Conservation (phyloP, 2,329 filamentous ascomycete genomes). For the Hypoxylon sp. region DNA sequence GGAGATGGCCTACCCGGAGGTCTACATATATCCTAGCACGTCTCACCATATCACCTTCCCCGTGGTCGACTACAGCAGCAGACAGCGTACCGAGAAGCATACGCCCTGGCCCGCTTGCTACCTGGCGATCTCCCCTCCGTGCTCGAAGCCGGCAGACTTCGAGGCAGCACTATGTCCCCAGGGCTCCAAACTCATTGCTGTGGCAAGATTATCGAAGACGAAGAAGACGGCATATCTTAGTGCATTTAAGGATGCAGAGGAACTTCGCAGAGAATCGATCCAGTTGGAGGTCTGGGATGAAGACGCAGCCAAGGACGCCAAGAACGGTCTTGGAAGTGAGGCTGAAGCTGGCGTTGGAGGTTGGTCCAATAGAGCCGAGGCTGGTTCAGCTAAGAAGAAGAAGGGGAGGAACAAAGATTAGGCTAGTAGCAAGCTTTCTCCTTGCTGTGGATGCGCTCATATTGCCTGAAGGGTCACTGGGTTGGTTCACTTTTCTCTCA, state of each 20-base stretch:
- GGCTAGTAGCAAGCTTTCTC: background rate
- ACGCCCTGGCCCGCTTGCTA: conserved; percentile 41
- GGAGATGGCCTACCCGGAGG: conserved; percentile 26
- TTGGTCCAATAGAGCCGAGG: background rate
- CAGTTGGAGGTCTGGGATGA: conserved; percentile 51
- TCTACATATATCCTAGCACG: conserved; percentile 49
- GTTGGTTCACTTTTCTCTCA: background rate
- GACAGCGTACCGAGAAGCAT: conserved; percentile 3
- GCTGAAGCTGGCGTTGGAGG: background rate
- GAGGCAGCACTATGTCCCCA: conserved; percentile 36
- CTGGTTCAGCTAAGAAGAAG: conserved; percentile 9
- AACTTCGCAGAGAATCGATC: conserved; percentile 39
- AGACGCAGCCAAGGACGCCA: background rate
- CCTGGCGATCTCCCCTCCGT: conserved; percentile 43
- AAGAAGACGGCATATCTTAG: conserved; percentile 31
- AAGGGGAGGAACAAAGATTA: background rate
- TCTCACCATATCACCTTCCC: conserved; percentile 47
- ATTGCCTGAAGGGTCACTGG: background rate
- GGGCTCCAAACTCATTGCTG: conserved; percentile 27
- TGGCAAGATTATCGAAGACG: conserved; percentile 38
- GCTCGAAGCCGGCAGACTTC: conserved; percentile 42
- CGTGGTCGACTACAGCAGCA: conserved; percentile 49
- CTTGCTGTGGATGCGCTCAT: background rate
- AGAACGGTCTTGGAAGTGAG: background rate
- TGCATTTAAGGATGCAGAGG: conserved; percentile 28